Base-by-base conservation (phyloP, 768 basidiomycete genomes). In the Suillus clintonianus region DNA sequence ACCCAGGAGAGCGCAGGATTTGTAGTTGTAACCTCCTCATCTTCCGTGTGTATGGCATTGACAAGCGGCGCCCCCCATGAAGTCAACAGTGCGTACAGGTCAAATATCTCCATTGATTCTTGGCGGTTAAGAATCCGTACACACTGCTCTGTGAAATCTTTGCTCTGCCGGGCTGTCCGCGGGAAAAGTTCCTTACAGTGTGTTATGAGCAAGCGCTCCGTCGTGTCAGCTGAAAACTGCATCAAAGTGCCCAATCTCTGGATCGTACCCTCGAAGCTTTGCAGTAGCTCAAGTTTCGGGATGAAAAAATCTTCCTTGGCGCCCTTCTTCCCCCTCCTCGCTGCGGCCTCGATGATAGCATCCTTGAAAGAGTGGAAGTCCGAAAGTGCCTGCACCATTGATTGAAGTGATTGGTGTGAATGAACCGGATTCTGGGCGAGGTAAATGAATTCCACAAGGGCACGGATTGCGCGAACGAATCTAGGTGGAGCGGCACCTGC, bases 201-300 rank as follows among this genome's bases (percentile, higher is more conserved):
- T 3, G 65, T 68, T 60, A 77, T 76, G 57, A 80, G 74, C 7
- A 73, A 65, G 47, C 71, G 67, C 60, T 81, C 74, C 11, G 77
- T 78, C 15, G 68, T 58, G 64, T 82, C 74, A 1, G 75, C 72
- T 41, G 76, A 74, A 70, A 71, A 78, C 56, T 81, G 75, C 9
- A 73, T 71, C 10, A 75, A 57, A 19, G 63, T 69, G 0, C 80
- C 80, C 43, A 70, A 70, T 19, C 43, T 17, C 61, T 60, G 19
- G 11, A 80, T 70, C 0, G 59, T 24, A 47, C 39, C 24, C 2
- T 15, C 10, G n/a, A 60, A 60, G 47, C 72, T 76, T 34, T 78
- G 77, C 11, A 79, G 58, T 22, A 77, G 70, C 58, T 79, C 77
- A 5, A 81, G 72, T 64, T 83, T 82, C 4, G 79, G 80, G 39